phyloP scores from a whole-genome alignment of 148 eudicot species.

The Cornus florida region DNA sequence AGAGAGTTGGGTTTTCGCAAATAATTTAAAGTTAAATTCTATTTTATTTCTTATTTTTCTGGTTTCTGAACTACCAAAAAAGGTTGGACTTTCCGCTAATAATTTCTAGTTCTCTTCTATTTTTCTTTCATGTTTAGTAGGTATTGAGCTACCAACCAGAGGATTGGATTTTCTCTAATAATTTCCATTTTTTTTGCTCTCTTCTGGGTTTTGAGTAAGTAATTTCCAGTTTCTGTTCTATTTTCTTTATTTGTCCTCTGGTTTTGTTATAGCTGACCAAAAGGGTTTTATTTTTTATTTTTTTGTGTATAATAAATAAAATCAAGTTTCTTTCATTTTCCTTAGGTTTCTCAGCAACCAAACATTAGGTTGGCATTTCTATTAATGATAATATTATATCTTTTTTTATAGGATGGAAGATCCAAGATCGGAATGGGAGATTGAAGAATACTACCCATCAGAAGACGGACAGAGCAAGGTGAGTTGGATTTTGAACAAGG shows the following conservation, averaged over 20 bases:
- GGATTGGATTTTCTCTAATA: neutral
- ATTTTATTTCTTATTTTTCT: too few species aligned
- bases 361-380: neutral
- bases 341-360: neutral
- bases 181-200: too few species aligned
- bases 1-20: neutral
- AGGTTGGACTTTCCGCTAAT: neutral
- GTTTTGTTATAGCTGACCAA: too few species aligned
- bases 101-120: neutral
- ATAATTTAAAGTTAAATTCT: too few species aligned
- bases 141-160: neutral
- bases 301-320: too few species aligned
- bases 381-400: neutral
- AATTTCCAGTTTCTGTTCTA: too few species aligned
- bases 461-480: slow-evolving; percentile 14
- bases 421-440: slow-evolving; percentile 27
- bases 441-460: slow-evolving; percentile 15
- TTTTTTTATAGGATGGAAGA: slow-evolving; percentile 23
- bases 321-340: neutral
- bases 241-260: too few species aligned
- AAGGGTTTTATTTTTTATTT: too few species aligned
- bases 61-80: too few species aligned
- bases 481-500: slow-evolving; percentile 43
- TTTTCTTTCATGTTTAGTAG: too few species aligned
- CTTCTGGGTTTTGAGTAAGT: too few species aligned